Evolutionary conservation across 2,329 filamentous ascomycete species (phyloP), one percentile per base, ranked within the genome.

Genomic region (Ophiostoma triangulosporum): DNA sequence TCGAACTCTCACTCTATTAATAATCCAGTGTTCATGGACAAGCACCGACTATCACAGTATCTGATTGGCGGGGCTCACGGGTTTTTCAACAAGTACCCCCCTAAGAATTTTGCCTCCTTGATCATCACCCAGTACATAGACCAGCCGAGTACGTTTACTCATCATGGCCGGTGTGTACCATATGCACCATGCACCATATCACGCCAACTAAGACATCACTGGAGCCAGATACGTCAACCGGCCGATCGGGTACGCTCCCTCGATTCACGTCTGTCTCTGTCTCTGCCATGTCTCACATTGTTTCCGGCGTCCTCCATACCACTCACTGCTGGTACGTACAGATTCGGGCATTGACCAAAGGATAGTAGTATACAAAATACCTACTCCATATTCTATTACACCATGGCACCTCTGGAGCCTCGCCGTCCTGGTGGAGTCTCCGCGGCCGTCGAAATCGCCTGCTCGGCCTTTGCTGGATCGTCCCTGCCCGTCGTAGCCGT

Each of bases 341-440:
- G n/a, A n/a, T n/a, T n/a, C n/a, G n/a, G n/a, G n/a, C n/a, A n/a
- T n/a, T n/a, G n/a, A n/a, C n/a, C n/a, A n/a, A n/a, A n/a, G n/a
- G n/a, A n/a, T n/a, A n/a, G n/a, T n/a, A n/a, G n/a, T n/a, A 31
- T 31, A 31, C 29, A 31, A 29, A 43, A 32, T n/a, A n/a, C n/a
- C n/a, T n/a, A n/a, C n/a, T n/a, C n/a, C n/a, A n/a, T n/a, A n/a
- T n/a, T n/a, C n/a, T n/a, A n/a, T n/a, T n/a, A n/a, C n/a, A n/a
- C n/a, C n/a, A 43, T 35, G 22, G 31, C 48, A n/a, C 35, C 31
- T 29, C 20, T 27, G 43, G 51, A 46, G 48, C 32, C 51, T 56
- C 55, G 55, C 52, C 55, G 55, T 51, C 52, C 52, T 54, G 38
- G 48, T 54, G 52, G 52, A 46, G 35, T 36, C 35, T 43, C n/a